Conservation (phyloP, 352 stramenopile species). For the Globisporangium nodosum region DNA sequence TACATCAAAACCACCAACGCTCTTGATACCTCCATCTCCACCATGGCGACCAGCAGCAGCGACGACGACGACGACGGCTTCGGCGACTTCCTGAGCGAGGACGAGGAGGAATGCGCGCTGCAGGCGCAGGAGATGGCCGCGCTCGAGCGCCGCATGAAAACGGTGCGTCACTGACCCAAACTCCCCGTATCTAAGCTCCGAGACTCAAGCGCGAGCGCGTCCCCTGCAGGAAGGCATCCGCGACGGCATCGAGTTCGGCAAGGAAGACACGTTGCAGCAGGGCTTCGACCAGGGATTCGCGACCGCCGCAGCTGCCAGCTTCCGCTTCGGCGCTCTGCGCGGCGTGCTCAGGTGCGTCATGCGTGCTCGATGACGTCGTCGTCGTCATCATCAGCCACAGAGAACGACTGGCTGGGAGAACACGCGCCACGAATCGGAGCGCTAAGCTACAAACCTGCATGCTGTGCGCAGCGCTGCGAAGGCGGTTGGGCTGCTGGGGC, state of each 20-base stretch:
- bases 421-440: neutral
- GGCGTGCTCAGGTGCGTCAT: slow-evolving; percentile 34
- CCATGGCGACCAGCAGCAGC: slow-evolving; percentile 1
- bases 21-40: neutral
- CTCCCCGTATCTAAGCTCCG: neutral
- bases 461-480: neutral
- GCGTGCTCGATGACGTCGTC: neutral
- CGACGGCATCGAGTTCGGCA: slow-evolving; percentile 62
- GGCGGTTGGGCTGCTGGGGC: slow-evolving; percentile 2
- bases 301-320: slow-evolving; percentile 25
- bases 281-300: slow-evolving; percentile 63
- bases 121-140: slow-evolving; percentile 44
- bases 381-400: neutral
- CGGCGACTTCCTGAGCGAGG: slow-evolving; percentile 51
- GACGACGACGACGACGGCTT: slow-evolving; percentile 52
- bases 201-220: neutral
- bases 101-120: slow-evolving; percentile 40
- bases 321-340: slow-evolving; percentile 40
- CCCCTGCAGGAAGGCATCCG: slow-evolving; percentile 46
- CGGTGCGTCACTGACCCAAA: slow-evolving; percentile 23
- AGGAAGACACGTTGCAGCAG: slow-evolving; percentile 63
- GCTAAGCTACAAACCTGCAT: too few relatives aligned
- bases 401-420: neutral
- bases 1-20: too few relatives aligned
- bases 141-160: slow-evolving; percentile 54